These are phyloP conservation scores for Rhizopus microsporus DNA, from an alignment of 371 early-diverging fungal genomes.

Conservation along the genomic window DNA sequence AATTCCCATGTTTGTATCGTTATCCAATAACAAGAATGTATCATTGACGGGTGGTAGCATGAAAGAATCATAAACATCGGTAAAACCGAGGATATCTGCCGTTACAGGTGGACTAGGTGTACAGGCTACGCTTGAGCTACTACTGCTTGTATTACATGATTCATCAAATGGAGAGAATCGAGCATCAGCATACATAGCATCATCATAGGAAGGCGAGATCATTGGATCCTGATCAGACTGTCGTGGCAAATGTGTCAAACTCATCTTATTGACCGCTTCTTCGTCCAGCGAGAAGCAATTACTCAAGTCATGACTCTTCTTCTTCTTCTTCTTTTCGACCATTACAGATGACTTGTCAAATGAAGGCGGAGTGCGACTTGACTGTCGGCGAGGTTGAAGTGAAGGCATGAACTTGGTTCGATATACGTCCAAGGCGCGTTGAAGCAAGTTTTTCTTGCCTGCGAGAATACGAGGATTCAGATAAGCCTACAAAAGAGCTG, in stretches of 20 bases:
- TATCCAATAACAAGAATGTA: slow-evolving; percentile 27
- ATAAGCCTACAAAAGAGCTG: slow-evolving; percentile 38
- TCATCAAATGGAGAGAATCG: slow-evolving; percentile 33
- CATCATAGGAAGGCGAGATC: slow-evolving; percentile 28
- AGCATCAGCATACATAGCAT: slow-evolving; percentile 20
- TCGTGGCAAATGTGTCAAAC: slow-evolving; percentile 11
- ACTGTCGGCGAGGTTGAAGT: slow-evolving; percentile 43
- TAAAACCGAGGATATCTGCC: slow-evolving; percentile 21
- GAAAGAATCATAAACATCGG: slow-evolving; percentile 1
- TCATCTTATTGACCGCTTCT: slow-evolving; percentile 13
- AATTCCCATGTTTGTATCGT: slow-evolving; percentile 18
- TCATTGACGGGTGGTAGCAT: slow-evolving; percentile 31
- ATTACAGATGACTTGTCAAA: slow-evolving; percentile 10
- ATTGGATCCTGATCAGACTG: slow-evolving; percentile 24
- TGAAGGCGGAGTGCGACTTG: slow-evolving; percentile 26
- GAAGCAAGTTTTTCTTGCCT: slow-evolving; percentile 48
- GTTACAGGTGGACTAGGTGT: slow-evolving; percentile 33
- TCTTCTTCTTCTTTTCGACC: slow-evolving; percentile 21
- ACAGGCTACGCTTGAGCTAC: slow-evolving; percentile 17
- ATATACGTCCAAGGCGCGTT: slow-evolving; percentile 51
- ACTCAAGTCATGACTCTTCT: slow-evolving; percentile 32
- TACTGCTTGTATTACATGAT: slow-evolving; percentile 20
- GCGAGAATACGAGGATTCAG: slow-evolving; percentile 48
- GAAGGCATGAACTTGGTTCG: slow-evolving; percentile 48
- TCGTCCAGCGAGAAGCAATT: slow-evolving; percentile 52